These are phyloP conservation scores for Aspergillus cejpii DNA, from an alignment of 2,329 filamentous ascomycete species.

Conservation along the genomic window DNA sequence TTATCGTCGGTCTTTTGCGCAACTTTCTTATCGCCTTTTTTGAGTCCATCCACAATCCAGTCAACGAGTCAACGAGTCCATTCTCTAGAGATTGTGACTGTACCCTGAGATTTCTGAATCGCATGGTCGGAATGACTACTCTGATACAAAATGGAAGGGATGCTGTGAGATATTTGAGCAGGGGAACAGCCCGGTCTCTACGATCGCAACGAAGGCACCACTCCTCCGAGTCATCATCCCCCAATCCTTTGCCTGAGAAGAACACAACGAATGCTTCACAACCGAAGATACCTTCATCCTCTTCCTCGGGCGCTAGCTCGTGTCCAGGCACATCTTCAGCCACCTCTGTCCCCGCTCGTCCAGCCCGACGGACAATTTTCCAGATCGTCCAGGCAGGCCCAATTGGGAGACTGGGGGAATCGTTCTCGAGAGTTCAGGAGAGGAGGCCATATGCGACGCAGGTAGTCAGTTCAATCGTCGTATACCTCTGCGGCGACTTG, in stretches of 20 bases:
- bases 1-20: not conserved
- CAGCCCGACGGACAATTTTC: slow-evolving; percentile 22
- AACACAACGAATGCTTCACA: not conserved
- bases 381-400: slow-evolving; percentile 27
- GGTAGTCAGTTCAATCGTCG: slow-evolving; percentile 64
- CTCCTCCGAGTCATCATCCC: not conserved
- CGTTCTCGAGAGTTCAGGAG: slow-evolving; percentile 64
- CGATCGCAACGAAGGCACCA: not conserved
- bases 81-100: no score
- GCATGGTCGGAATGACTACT: not conserved
- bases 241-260: not conserved
- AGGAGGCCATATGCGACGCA: slow-evolving; percentile 73
- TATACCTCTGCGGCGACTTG: slow-evolving; percentile 72
- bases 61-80: no score
- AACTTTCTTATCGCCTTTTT: not conserved
- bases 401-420: slow-evolving; percentile 31
- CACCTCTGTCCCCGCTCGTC: slow-evolving; percentile 9
- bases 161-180: not conserved
- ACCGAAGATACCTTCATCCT: not conserved
- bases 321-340: not conserved
- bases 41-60: not conserved
- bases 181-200: not conserved
- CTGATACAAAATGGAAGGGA: not conserved
- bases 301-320: not conserved
- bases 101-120: not conserved